Base-by-base conservation (phyloP, 371 early-diverging fungal species). In the Syncephalastrum contaminatum region DNA sequence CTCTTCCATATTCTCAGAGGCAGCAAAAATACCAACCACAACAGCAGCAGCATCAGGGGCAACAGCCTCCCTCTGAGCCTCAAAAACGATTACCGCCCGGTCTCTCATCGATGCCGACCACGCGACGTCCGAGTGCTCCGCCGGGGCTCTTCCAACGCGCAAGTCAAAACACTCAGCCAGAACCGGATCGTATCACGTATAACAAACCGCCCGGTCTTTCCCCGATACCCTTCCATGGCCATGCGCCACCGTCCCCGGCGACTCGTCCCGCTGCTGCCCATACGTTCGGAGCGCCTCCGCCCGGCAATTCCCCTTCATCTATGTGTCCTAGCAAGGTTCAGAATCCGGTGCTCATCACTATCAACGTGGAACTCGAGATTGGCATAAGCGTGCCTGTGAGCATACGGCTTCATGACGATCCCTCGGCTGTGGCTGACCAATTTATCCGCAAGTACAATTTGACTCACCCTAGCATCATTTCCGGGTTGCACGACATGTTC, bases 381-480 rank as follows among this genome's bases (percentile, higher is more conserved):
- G 57, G 53, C n/a, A 48, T 19, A 6, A 59, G 39, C 20, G 55
- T 60, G 25, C 60, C 60, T 19, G 44, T 64, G 10, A 21, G 53
- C 30, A 54, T 64, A n/a, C 56, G 57, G 20, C 20, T 56, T 19
- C 43, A 53, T 19, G 65, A 64, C 50, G 60, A 64, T 45, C 60
- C 65, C 4, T 27, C 41, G 6, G 18, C 3, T 4, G 16, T 64
- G 24, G 65, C 65, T 2, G 43, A 22, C 4, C 41, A 51, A 18
- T 64, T 64, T 16, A 51, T 27, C 20, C n/a, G 44, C 16, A 40
- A 25, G 1, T 54, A 54, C 45, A 10, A 47, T 8, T 53, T 64
- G 27, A 42, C 41, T 20, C 22, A 41, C 2, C 56, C 60, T 7
- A 47, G 27, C 14, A 48, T 64, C 39, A 41, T 48, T 14, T 39